Evolutionary conservation across 2,329 filamentous ascomycete species (phyloP).

Genomic region (Paraconiothyrium brasiliense): DNA sequence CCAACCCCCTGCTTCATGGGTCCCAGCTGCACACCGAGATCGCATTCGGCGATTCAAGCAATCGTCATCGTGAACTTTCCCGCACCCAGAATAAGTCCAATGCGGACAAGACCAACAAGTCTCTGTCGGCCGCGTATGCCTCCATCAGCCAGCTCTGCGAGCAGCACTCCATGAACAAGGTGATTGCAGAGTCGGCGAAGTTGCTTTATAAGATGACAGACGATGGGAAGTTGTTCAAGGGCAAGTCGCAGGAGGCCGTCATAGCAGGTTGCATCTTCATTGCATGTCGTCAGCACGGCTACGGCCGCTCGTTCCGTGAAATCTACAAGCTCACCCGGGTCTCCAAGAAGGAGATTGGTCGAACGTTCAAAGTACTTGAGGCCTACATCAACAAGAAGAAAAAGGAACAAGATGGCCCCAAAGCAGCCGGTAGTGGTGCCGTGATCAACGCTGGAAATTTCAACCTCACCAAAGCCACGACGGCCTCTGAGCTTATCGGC

Average conservation of each 20-base stretch:
- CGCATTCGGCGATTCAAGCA: constrained; percentile 79
- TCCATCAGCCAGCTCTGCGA: constrained; percentile 91
- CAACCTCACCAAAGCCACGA: constrained; percentile 78
- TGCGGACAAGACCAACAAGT: constrained; percentile 84
- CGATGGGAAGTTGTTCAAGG: constrained; percentile 92
- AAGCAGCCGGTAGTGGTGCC: constrained; percentile 49
- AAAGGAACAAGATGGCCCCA: constrained; percentile 36
- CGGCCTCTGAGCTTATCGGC: constrained; percentile 83
- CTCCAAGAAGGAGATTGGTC: constrained; percentile 95
- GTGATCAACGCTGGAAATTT: constrained; percentile 66
- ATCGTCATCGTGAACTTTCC: constrained; percentile 77
- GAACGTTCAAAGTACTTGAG: constrained; percentile 87
- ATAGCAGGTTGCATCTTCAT: constrained; percentile 98
- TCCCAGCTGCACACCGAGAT: constrained; percentile 90
- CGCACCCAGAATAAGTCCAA: constrained; percentile 84
- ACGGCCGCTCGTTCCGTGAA: constrained; percentile 91
- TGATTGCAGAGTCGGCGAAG: constrained; percentile 88
- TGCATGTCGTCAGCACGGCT: constrained; percentile 87
- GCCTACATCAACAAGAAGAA: constrained; percentile 79
- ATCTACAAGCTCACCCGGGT: constrained; percentile 94
- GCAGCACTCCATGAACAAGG: constrained; percentile 69
- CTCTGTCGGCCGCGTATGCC: constrained; percentile 81
- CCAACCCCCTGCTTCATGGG: constrained; percentile 88
- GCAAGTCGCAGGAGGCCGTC: constrained; percentile 91
- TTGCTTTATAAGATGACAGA: constrained; percentile 95